Percentiles rank a stretch among this genome's conserved stretches.
Conservation (phyloP, 495 filamentous ascomycete species). For the Paragyromitra xinjiangensis region DNA sequence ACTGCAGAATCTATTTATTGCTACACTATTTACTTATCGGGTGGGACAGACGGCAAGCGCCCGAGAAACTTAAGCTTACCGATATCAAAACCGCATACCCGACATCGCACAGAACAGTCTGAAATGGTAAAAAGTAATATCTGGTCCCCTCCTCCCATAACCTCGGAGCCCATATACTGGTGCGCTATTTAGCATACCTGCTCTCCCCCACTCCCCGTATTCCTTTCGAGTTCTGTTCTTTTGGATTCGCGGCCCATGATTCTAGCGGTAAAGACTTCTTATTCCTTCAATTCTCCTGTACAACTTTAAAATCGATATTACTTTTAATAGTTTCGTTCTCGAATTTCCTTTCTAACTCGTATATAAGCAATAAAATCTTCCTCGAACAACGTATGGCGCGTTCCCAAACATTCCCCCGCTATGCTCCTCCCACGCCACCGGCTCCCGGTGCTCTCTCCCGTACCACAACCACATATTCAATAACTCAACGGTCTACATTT, state of each 20-base stretch:
- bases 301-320: background rate
- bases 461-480: constrained; percentile 26
- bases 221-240: background rate
- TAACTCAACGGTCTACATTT: constrained; percentile 16
- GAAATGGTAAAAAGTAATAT: background rate
- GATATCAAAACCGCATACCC: constrained; percentile 7
- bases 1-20: constrained; percentile 22
- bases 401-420: constrained; percentile 21
- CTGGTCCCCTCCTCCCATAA: background rate
- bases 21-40: constrained; percentile 1
- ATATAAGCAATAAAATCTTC: background rate
- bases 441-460: constrained; percentile 1
- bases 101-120: constrained; percentile 6
- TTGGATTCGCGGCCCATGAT: background rate
- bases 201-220: background rate
- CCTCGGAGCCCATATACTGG: background rate
- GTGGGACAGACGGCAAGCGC: constrained; percentile 24
- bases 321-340: background rate
- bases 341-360: background rate
- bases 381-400: constrained; percentile 13
- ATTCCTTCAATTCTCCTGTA: constrained; percentile 6
- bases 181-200: constrained; percentile 13
- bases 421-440: constrained; percentile 4
- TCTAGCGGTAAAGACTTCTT: background rate
- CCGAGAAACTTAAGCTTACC: background rate